Percentiles rank a stretch among this genome's conserved stretches.
These are phyloP conservation scores for Apiospora arundinis DNA, from an alignment of 2,329 filamentous ascomycete species.

Conservation along the genomic window DNA sequence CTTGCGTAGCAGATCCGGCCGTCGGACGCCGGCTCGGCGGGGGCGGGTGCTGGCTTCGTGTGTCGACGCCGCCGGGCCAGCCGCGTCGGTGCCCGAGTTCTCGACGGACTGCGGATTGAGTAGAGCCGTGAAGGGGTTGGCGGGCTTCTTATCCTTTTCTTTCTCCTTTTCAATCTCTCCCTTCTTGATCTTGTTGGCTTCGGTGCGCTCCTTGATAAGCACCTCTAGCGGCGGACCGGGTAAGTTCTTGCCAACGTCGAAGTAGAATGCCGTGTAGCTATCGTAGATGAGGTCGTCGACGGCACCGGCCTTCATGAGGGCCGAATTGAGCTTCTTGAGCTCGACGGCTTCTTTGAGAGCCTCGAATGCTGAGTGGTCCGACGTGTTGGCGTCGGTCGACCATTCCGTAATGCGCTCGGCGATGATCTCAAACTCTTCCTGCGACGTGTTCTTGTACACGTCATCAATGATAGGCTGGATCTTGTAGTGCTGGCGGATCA, in stretches of 20 bases:
- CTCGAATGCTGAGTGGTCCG: conserved; percentile 52
- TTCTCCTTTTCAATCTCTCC: conserved; percentile 40
- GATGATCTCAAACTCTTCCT: conserved; percentile 64
- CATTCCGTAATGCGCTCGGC: conserved; percentile 62
- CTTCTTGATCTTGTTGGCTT: conserved; percentile 43
- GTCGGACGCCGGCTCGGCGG: conserved; percentile 54
- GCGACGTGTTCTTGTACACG: conserved; percentile 58
- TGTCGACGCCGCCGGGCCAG: conserved; percentile 40
- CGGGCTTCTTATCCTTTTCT: conserved; percentile 42
- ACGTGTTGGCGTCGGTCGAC: conserved; percentile 37
- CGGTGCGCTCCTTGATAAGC: conserved; percentile 52
- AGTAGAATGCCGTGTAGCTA: conserved; percentile 80
- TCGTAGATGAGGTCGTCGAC: conserved; percentile 96
- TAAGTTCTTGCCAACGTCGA: conserved; percentile 67
- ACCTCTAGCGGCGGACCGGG: conserved; percentile 55
- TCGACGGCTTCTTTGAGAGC: conserved; percentile 66
- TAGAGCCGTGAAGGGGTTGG: conserved; percentile 48
- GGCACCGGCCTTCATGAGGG: conserved; percentile 81
- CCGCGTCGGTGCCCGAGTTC: conserved; percentile 43
- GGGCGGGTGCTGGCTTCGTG: conserved; percentile 46
- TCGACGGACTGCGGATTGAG: conserved; percentile 50
- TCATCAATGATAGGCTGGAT: conserved; percentile 57
- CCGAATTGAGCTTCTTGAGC: conserved; percentile 77
- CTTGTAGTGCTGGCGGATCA: conserved; percentile 57
- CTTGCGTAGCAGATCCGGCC: conserved; percentile 65